A percentile compares a stretch with the other conserved stretches of the same genome.
Evolutionary conservation across 305 asterid species (phyloP).

Genomic region (Euphrasia arctica): DNA sequence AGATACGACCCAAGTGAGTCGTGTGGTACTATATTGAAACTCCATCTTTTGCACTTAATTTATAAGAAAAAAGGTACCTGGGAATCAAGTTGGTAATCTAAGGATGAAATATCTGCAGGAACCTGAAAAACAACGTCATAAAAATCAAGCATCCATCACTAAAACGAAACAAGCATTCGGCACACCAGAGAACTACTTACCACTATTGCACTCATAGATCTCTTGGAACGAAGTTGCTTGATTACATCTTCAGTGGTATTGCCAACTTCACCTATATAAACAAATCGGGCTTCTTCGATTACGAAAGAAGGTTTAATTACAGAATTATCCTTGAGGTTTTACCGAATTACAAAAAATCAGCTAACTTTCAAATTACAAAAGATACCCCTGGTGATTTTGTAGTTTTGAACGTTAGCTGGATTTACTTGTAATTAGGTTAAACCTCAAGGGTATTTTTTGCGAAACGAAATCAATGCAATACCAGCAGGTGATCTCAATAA

Average conservation of each 20-base stretch:
- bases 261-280: constrained; percentile 34
- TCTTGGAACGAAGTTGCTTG: constrained; percentile 61
- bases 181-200: constrained; percentile 32
- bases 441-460: background rate
- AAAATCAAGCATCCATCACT: background rate
- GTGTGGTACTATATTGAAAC: background rate
- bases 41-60: too few species aligned
- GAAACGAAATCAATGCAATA: constrained; percentile 13
- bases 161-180: background rate
- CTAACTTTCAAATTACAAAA: background rate
- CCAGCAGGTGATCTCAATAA: constrained; percentile 40
- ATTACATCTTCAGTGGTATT: constrained; percentile 73
- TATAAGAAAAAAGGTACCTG: constrained; percentile 38
- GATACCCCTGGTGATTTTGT: background rate
- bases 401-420: too few species aligned
- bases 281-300: background rate
- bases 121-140: constrained; percentile 41
- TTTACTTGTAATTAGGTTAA: background rate
- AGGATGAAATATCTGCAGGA: constrained; percentile 65
- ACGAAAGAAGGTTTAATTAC: constrained; percentile 3
- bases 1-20: constrained; percentile 9
- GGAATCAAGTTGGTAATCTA: constrained; percentile 43
- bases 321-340: background rate
- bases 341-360: background rate
- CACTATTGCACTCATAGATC: constrained; percentile 75